Evolutionary conservation across 1,139 yeast species (phyloP), one percentile per base, ranked within the genome.

Genomic region (Suhomyces choctaworum): DNA sequence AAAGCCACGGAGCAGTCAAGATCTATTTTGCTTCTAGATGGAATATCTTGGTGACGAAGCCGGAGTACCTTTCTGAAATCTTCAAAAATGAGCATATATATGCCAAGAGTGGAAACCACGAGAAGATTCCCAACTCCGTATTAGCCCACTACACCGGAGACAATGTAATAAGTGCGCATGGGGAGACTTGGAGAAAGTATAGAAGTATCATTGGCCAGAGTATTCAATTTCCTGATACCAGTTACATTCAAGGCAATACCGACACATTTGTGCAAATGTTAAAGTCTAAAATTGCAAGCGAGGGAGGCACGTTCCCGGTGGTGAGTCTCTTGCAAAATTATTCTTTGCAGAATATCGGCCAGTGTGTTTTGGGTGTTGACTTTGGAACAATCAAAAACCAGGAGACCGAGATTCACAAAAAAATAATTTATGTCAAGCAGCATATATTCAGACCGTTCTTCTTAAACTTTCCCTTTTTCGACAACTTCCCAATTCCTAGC

Each of bases 21-120:
- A 62, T 78, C 7, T 79, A 72, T 48, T 79, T 78, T 61, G 84
- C 79, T 4, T 75, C 81, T 2, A 64, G 81, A 38, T 79, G 85
- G 85, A 79, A 79, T 46, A 69, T 78, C 12, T 50, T 79, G 25
- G 76, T 78, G 0, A 62, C 76, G 1, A 64, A 54, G 33, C 83
- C 83, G 1, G 70, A 70, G 23, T 66, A 56, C 37, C 55, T 79
- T 37, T 52, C 58, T 6, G 73, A 74, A 37, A 50, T 79, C 4
- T 68, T 78, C 41, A 71, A 64, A 45, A 64, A 77, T 36, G 81
- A 76, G 39, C 62, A 66, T 16, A 54, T 65, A 1, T 79, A 66
- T 54, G 74, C 76, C 3, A 79, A 79, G 45, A 76, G 81, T 48
- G 85, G 85, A 0, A 79, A 79, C 40, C 82, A 78, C 23, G 60